A percentile compares a stretch with the other conserved stretches of the same genome.
These are phyloP conservation scores for Polygonum aviculare DNA, from an alignment of 148 eudicot species.

Conservation along the genomic window DNA sequence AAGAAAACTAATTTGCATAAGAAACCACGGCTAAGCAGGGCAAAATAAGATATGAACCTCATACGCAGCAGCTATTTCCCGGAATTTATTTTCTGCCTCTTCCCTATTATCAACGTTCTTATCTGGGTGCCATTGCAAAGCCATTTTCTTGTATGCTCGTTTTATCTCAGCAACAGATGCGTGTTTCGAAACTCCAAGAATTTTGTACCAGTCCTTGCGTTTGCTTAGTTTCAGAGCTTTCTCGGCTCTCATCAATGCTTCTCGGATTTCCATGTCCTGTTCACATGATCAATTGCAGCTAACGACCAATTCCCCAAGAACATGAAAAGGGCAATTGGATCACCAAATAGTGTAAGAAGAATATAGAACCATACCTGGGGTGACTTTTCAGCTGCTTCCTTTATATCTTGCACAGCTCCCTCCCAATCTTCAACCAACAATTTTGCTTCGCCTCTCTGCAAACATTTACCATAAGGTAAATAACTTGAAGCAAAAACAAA, in stretches of 20 bases:
- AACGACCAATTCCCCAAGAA: no score
- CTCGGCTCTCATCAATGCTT: constrained; percentile 66
- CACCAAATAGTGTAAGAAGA: background rate
- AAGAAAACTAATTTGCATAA: background rate
- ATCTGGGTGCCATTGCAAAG: constrained; percentile 98
- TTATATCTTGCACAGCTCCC: constrained; percentile 87
- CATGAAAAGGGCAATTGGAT: background rate
- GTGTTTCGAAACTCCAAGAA: constrained; percentile 71
- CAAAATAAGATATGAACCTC: constrained; percentile 42
- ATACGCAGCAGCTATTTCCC: constrained; percentile 92
- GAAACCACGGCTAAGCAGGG: background rate
- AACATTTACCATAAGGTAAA: background rate
- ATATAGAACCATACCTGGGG: constrained; percentile 61
- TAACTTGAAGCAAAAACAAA: background rate
- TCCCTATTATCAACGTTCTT: constrained; percentile 86
- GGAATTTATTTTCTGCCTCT: constrained; percentile 82
- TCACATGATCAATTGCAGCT: constrained; percentile 4
- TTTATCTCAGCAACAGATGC: constrained; percentile 71
- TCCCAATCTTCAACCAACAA: constrained; percentile 82
- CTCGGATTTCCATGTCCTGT: constrained; percentile 77
- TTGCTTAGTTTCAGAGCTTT: constrained; percentile 81
- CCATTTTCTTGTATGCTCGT: constrained; percentile 78
- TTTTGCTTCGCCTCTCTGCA: constrained; percentile 91
- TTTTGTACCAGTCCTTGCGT: constrained; percentile 97
- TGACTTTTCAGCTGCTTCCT: constrained; percentile 82